phyloP scores from a whole-genome alignment of 2,329 filamentous ascomycete species.

The Arthrobotrys conoides region DNA sequence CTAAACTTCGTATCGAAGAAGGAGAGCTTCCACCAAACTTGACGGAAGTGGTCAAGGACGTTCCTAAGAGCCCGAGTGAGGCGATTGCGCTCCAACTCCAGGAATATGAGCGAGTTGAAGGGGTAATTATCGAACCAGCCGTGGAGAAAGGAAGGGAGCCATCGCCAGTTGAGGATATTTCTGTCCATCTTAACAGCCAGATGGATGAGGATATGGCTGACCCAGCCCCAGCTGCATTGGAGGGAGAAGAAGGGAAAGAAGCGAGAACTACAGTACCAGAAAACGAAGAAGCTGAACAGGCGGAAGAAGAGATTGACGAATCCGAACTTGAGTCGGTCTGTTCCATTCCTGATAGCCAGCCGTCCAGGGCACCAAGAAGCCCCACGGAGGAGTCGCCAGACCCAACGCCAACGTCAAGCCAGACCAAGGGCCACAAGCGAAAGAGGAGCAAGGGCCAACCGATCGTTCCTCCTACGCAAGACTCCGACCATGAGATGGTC shows the following conservation, averaged over 20 bases:
- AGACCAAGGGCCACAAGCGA: slow-evolving; percentile 46
- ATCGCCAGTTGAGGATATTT: slow-evolving; percentile 51
- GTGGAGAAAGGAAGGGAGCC: slow-evolving; percentile 5
- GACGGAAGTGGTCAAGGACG: slow-evolving; percentile 33
- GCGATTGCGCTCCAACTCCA: slow-evolving; percentile 52
- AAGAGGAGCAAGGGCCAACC: slow-evolving; percentile 52
- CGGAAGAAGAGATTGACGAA: slow-evolving; percentile 22
- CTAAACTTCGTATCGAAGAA: slow-evolving; percentile 48
- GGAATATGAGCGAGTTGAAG: slow-evolving; percentile 24
- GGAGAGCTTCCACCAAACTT: slow-evolving; percentile 47
- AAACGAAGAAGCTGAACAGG: not conserved
- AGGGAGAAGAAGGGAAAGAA: slow-evolving; percentile 7
- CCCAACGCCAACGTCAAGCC: slow-evolving; percentile 1
- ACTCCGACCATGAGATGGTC: slow-evolving; percentile 48
- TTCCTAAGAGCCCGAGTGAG: slow-evolving; percentile 46
- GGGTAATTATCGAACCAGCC: not conserved
- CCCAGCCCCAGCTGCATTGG: not conserved
- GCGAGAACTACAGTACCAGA: slow-evolving; percentile 5
- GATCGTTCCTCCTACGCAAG: not conserved
- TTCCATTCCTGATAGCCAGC: slow-evolving; percentile 49
- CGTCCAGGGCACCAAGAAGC: slow-evolving; percentile 32
- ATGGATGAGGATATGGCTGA: slow-evolving; percentile 34
- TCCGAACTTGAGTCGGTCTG: slow-evolving; percentile 35
- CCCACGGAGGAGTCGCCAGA: slow-evolving; percentile 32
- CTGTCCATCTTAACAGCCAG: slow-evolving; percentile 36